Percentiles rank a stretch among this genome's conserved stretches.
phyloP scores from a whole-genome alignment of 1,284 basidiomycete species.

The Trichosporon sp. region DNA sequence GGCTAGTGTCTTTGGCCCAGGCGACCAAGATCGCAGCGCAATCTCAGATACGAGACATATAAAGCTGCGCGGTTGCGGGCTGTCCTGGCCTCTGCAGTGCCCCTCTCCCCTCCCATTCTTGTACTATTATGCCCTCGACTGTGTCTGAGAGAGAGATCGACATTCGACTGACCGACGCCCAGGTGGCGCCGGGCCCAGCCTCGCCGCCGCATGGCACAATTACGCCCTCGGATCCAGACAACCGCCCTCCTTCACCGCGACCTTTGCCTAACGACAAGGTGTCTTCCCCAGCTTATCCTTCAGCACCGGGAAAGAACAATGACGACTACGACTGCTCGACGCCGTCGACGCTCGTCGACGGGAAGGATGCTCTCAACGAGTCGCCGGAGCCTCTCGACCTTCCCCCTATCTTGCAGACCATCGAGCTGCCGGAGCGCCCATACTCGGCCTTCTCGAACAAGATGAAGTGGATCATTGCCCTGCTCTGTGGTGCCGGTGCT shows the following conservation, averaged over 20 bases:
- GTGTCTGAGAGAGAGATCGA: not conserved
- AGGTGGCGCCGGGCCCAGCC: not conserved
- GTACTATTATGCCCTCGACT: not conserved
- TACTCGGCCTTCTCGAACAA: constrained; percentile 36
- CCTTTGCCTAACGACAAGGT: not conserved
- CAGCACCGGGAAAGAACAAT: not conserved
- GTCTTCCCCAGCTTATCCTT: not conserved
- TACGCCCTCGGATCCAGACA: not conserved
- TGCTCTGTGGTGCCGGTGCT: constrained; percentile 29
- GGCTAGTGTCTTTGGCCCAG: not conserved
- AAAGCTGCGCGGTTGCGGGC: not conserved
- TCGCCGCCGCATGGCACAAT: not conserved
- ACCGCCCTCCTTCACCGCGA: not conserved
- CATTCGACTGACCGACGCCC: not conserved
- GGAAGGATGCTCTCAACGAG: not conserved
- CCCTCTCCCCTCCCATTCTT: not conserved
- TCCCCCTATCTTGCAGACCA: not conserved
- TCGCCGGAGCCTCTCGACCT: not conserved
- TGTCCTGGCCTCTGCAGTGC: not conserved
- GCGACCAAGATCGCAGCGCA: not conserved
- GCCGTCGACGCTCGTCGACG: not conserved
- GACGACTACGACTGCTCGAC: not conserved
- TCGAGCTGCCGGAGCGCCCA: constrained; percentile 12
- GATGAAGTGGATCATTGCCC: constrained; percentile 35
- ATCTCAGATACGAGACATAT: not conserved